Evolutionary conservation across 441 rosid genomes (phyloP), one percentile per base, ranked within the genome.

Genomic region (Adansonia gregorii): DNA sequence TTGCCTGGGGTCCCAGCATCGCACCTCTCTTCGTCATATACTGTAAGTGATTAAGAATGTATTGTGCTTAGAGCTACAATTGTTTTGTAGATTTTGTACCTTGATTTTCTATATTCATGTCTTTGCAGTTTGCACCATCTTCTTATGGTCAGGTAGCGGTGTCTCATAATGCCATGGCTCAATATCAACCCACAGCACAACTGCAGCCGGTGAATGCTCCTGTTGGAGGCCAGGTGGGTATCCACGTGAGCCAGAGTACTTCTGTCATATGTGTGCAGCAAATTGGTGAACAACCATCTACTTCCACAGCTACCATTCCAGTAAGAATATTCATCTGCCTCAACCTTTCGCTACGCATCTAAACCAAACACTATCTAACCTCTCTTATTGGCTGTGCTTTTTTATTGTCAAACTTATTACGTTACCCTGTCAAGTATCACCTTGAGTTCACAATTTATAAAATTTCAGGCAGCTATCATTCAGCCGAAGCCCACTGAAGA

Each of bases 101-200:
- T 74, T 74, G 67, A 78, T 73, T 70, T 75, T 63, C 43, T 84
- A 71, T 41, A 70, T 39, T 72, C 76, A 35, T 68, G 43, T 61
- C 14, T 66, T 78, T 78, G 83, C 87, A 89, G 97, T 86, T 79
- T 89, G 91, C 82, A 54, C 85, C 92, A 64, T 79, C 92, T 83
- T 82, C 92, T 78, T 88, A 88, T 72, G 88, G 89, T 70, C 90
- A 82, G 77, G 87, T 84, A 58, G 89, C 91, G 17, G 77, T 83
- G 76, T 52, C 83, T 61, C 69, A 77, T 76, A 83, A 81, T 74
- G 48, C 81, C 70, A 82, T 81, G 67, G 45, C 83, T 65, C 95
- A 88, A 43, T 89, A 85, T 82, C 89, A 86, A 79, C 88, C 89
- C 66, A 51, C 84, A 78, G 46, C 87, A 80, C 92, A 87, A 76